Base-by-base conservation (phyloP, 208 protist genomes). In the Wallacemonas sp. region DNA sequence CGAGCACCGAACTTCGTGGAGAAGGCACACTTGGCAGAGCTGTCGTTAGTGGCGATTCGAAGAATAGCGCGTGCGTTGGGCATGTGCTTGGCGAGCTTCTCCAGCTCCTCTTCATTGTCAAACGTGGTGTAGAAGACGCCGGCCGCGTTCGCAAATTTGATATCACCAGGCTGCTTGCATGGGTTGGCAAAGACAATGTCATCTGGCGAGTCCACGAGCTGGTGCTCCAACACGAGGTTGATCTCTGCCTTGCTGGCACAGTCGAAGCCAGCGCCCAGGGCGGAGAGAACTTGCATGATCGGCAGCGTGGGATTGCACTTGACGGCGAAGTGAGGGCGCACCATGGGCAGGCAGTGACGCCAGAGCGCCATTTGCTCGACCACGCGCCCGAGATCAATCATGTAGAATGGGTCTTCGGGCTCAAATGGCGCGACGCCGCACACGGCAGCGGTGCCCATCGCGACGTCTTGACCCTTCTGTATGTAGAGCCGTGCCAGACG, bases 151-250 rank as follows among this genome's bases (percentile, higher is more conserved):
- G 91, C 91, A 41, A 62, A 66, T 11, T 75, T 49, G 45, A 97
- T 76, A 53, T 95, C 80, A 22, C 68, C 59, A 9, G 61, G 45
- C 63, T 85, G 76, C 66, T 97, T 97, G 70, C 87, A 94, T 26
- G 92, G 92, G 73, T 97, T 97, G 14, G 90, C 90, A 47, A 90
- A 94, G 70, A 95, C 75, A 67, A 95, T 87, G 56, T 88, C 69
- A 39, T 75, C 70, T 11, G 80, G 62, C 17, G 64, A 67, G 27
- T 53, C 55, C 9, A 74, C 70, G 38, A 86, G 68, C 44, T 62
- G 51, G 27, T 75, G 60, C 53, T 75, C 42, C 15, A 86, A 53
- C 39, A 93, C 86, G 14, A 72, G 30, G 26, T 72, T 51, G 28
- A 96, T 88, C 39, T 96, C 88, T 0, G 55, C 66, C 36, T 72